These are phyloP conservation scores for Lolium rigidum DNA, from an alignment of 176 grass and related monocot species.

Conservation along the genomic window DNA sequence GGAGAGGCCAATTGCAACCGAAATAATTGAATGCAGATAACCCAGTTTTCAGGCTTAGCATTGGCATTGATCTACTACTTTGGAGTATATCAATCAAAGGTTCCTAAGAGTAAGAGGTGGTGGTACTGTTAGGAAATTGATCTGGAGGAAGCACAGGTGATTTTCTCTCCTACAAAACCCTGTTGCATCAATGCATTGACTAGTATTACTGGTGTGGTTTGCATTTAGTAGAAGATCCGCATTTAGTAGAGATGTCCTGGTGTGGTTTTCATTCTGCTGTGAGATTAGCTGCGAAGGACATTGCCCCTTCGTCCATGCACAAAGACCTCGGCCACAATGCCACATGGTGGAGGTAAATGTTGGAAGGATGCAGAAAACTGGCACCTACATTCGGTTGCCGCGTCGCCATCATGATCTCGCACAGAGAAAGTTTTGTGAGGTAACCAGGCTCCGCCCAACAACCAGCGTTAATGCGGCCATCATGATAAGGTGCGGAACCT, in stretches of 20 bases:
- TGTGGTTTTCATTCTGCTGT: neutral
- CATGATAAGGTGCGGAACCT: conserved; percentile 32
- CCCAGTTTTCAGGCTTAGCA: conserved; percentile 7
- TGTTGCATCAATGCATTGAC: neutral
- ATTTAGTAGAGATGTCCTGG: neutral
- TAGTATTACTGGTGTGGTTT: neutral
- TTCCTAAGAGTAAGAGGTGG: too few relatives aligned
- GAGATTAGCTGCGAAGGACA: neutral
- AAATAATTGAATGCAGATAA: conserved; percentile 19
- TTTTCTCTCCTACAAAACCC: neutral
- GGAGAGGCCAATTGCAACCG: conserved; percentile 27
- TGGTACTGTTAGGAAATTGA: neutral
- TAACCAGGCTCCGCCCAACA: conserved; percentile 1
- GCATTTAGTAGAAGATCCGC: neutral
- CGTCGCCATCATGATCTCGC: conserved; percentile 6
- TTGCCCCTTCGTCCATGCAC: neutral
- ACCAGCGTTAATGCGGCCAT: neutral
- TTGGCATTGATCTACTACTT: neutral
- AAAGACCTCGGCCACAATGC: neutral
- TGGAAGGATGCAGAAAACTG: neutral
- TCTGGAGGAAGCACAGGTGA: neutral
- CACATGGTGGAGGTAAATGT: neutral
- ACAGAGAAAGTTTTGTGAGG: conserved; percentile 12
- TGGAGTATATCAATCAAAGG: too few relatives aligned
- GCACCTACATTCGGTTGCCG: neutral